Evolutionary conservation across 768 basidiomycete genomes (phyloP).

Genomic region (Rubroboletus satanas): DNA sequence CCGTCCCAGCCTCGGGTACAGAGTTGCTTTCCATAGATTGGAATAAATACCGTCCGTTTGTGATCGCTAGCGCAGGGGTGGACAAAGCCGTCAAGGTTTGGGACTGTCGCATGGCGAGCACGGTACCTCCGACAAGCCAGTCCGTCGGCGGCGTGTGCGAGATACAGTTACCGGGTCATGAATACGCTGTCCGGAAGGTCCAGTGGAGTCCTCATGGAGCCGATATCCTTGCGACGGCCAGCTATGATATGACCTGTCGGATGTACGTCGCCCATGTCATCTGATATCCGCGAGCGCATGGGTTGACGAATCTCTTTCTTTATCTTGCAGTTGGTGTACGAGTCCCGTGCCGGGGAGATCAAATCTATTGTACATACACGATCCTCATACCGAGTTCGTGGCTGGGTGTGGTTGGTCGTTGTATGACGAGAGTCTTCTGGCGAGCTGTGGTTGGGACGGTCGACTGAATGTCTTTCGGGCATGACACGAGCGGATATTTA

Average conservation of each 20-base stretch:
- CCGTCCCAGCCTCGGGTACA: slow-evolving; percentile 70
- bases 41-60: slow-evolving; percentile 86
- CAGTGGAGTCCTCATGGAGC: slow-evolving; percentile 84
- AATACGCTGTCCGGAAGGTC: slow-evolving; percentile 85
- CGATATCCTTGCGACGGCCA: slow-evolving; percentile 64
- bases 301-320: background rate
- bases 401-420: slow-evolving; percentile 91
- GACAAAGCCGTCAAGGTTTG: slow-evolving; percentile 75
- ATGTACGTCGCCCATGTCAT: slow-evolving; percentile 52
- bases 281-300: background rate
- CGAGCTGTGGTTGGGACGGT: slow-evolving; percentile 92
- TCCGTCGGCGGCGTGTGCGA: slow-evolving; percentile 73
- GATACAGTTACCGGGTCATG: slow-evolving; percentile 72
- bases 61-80: slow-evolving; percentile 75
- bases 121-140: slow-evolving; percentile 41
- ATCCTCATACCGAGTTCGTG: slow-evolving; percentile 92
- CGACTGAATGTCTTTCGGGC: slow-evolving; percentile 73
- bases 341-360: slow-evolving; percentile 44
- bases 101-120: slow-evolving; percentile 84
- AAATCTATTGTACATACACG: slow-evolving; percentile 67
- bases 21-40: slow-evolving; percentile 85
- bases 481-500: slow-evolving; percentile 15
- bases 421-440: slow-evolving; percentile 81
- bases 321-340: slow-evolving; percentile 65
- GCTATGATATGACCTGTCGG: slow-evolving; percentile 95